Evolutionary conservation across 2,329 filamentous ascomycete species (phyloP).

Genomic region (Ophiocordyceps camponoti-leonardi): DNA sequence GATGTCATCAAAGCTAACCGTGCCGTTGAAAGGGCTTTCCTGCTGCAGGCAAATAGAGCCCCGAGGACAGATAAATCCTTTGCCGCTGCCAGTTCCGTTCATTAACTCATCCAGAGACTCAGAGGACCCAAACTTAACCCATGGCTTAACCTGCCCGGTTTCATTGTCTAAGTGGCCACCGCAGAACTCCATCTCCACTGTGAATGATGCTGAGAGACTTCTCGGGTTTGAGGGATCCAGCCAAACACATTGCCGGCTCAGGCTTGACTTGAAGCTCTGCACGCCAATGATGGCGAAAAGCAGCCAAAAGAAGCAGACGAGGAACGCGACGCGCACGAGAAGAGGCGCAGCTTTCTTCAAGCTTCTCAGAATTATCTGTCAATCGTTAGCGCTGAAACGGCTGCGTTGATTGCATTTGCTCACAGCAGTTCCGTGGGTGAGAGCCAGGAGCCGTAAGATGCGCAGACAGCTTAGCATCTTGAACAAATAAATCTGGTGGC

Average conservation of each 20-base stretch:
- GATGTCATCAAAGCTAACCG: constrained; percentile 91
- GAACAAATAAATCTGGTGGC: constrained; percentile 69
- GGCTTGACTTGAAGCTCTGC: constrained; percentile 82
- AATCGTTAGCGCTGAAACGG: constrained; percentile 2
- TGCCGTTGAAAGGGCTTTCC: constrained; percentile 63
- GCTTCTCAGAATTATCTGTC: constrained; percentile 76
- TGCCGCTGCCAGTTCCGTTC: constrained; percentile 37
- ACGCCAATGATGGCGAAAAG: constrained; percentile 93
- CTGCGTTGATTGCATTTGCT: constrained; percentile 12
- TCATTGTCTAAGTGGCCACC: constrained; percentile 58
- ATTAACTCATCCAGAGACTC: constrained; percentile 27
- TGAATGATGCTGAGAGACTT: constrained; percentile 37
- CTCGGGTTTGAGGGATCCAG: constrained; percentile 42
- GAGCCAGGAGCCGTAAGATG: constrained; percentile 73
- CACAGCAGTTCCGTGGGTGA: constrained; percentile 87
- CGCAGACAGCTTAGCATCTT: constrained; percentile 92
- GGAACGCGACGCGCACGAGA: constrained; percentile 79
- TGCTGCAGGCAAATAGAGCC: constrained; percentile 73
- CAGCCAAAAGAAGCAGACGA: constrained; percentile 95
- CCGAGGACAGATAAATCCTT: constrained; percentile 77
- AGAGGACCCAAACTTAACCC: constrained; percentile 32
- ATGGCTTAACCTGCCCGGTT: constrained; percentile 44
- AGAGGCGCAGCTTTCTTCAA: constrained; percentile 88
- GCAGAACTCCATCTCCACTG: constrained; percentile 59
- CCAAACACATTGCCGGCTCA: constrained; percentile 66